A percentile compares a stretch with the other conserved stretches of the same genome.
phyloP scores from a whole-genome alignment of 768 basidiomycete species.

The Favolaschia claudopus region DNA sequence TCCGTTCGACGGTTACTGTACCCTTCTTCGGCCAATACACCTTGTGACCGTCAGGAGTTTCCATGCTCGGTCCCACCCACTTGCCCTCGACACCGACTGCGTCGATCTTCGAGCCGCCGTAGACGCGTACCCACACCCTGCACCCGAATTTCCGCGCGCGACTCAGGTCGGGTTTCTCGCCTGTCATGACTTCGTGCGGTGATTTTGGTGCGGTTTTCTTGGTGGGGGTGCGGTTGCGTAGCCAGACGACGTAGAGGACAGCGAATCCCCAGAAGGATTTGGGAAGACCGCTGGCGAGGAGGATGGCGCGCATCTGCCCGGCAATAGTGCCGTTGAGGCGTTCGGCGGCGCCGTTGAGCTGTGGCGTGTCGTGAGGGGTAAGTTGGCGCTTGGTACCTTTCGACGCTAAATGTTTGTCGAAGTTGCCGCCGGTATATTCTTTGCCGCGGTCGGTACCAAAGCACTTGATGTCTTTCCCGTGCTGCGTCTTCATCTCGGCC shows the following conservation, averaged over 20 bases:
- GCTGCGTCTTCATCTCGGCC: background rate
- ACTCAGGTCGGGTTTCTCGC: too few relatives aligned
- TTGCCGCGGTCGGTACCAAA: background rate
- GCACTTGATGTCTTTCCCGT: background rate
- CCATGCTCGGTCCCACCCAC: too few relatives aligned
- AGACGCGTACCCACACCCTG: background rate
- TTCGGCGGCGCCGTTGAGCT: conserved; percentile 37
- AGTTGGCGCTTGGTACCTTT: conserved; percentile 6
- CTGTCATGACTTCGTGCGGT: too few relatives aligned
- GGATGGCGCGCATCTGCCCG: conserved; percentile 28
- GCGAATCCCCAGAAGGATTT: conserved; percentile 33
- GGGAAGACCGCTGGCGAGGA: conserved; percentile 23
- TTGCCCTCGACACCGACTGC: background rate
- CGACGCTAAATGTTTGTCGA: conserved; percentile 2
- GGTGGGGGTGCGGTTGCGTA: too few relatives aligned
- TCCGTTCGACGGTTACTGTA: conserved; percentile 20
- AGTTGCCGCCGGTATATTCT: background rate
- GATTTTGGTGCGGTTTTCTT: too few relatives aligned
- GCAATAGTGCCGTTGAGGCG: conserved; percentile 33
- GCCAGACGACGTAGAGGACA: conserved; percentile 11
- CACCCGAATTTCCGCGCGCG: too few relatives aligned
- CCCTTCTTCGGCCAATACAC: conserved; percentile 29
- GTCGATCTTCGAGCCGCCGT: background rate
- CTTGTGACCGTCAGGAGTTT: conserved; percentile 25
- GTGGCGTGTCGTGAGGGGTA: conserved; percentile 8